Evolutionary conservation across 805 yeast genomes (phyloP).

Genomic region (Candida wancherniae): DNA sequence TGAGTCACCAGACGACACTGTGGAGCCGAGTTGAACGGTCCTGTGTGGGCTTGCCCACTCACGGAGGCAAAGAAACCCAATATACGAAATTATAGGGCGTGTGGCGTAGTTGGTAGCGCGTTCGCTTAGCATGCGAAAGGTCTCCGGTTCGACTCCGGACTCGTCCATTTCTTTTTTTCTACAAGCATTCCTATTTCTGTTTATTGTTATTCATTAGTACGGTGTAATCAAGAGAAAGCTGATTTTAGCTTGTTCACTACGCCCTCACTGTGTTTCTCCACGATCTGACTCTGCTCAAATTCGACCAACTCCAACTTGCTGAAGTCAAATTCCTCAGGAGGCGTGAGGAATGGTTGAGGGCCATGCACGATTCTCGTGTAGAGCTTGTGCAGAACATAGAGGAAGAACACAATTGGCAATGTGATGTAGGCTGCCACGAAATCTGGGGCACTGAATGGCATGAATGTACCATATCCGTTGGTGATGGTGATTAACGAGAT

Average conservation of each 20-base stretch:
- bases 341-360: conserved; percentile 37
- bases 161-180: conserved; percentile 49
- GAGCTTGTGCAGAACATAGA: conserved; percentile 56
- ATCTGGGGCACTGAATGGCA: conserved; percentile 51
- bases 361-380: conserved; percentile 31
- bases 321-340: conserved; percentile 54
- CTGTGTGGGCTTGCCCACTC: no score
- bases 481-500: conserved; percentile 54
- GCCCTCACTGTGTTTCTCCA: no score
- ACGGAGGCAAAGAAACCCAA: no score
- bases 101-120: conserved; percentile 85
- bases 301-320: conserved; percentile 61
- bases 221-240: no score
- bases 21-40: no score
- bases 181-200: no score
- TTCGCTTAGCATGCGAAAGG: conserved; percentile 76
- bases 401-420: conserved; percentile 47
- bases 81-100: no score
- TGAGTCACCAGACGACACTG: no score
- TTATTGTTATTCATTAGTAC: no score
- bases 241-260: no score
- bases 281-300: conserved; percentile 40
- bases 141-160: conserved; percentile 76
- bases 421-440: conserved; percentile 73
- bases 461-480: conserved; percentile 70